Evolutionary conservation across 2,329 filamentous ascomycete species (phyloP), one percentile per base, ranked within the genome.

Genomic region (Beauveria varroae): DNA sequence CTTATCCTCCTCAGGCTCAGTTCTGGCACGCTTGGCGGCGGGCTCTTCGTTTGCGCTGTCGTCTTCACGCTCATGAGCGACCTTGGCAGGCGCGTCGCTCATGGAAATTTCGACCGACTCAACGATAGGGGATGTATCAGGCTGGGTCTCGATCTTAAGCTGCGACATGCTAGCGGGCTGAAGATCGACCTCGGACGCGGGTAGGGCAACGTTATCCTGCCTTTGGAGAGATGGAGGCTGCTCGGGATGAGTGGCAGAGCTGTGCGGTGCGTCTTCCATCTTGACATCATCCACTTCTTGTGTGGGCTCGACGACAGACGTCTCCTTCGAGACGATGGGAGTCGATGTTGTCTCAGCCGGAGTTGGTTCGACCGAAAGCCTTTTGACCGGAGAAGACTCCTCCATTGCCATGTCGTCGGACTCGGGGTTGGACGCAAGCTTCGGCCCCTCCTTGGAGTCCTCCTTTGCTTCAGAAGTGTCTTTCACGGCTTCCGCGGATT

Each of bases 11-110:
- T 80, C 77, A 14, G 78, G 78, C 18, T 89, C 88, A 0, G 90
- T 89, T 75, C 87, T 93, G 43, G 90, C 85, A 28, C 93, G 87
- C 78, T 97, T 97, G 1, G 91, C 84, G 18, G 84, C 84, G 58
- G 88, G 91, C 65, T 91, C 84, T 12, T 79, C 78, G 18, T 26
- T 18, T 16, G 76, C 76, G 1, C 78, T 78, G 65, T 96, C 91
- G 5, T 91, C 87, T 62, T 96, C 91, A 16, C 93, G 87, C 66
- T 87, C 88, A 12, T 91, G 86, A 1, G 90, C 81, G 14, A 88
- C 70, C 74, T 93, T 93, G 41, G 77, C 76, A 0, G 81, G 77
- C 1, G 76, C 81, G 64, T 86, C 83, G n/a, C 72, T 70, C 82
- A 85, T 85, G 46, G 77, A 72, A 12, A 81, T 73, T 62, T 85